Base-by-base conservation (phyloP, 768 basidiomycete species). In the Panaeolus papilionaceus region DNA sequence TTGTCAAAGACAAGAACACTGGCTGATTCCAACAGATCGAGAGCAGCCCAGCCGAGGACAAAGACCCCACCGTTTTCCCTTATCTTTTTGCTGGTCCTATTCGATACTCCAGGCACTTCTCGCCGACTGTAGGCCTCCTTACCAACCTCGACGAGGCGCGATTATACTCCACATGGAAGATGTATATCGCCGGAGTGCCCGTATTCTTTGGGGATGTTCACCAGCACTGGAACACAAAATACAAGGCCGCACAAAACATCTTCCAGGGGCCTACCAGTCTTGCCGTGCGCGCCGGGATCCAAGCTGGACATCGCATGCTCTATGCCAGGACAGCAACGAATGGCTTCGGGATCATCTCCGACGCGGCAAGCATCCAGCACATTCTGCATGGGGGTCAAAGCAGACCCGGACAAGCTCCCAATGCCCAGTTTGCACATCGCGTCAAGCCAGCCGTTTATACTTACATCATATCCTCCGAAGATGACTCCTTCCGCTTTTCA, bases 371-470 rank as follows among this genome's bases (percentile, higher is more conserved):
- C 68, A 75, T 90, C 45, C 73, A 84, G 33, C 68, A 74, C n/a
- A 75, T 92, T 14, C 78, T 93, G 62, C 85, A 82, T 38, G 86
- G 84, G 4, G 84, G 82, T 42, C 67, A 66, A n/a, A 67, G 68
- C 11, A 62, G 66, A 38, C 70, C 73, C 14, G 68, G 65, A 10
- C 62, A 10, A 44, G 64, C 58, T 38, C 63, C 45, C 38, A 68
- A 64, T 18, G 49, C 62, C 12, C 69, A 70, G 20, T 74, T 73
- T 51, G 72, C 73, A 16, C 72, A 80, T 26, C 86, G 90, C 69
- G 84, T 93, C 78, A 93, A 93, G 74, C 92, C 92, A 51, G 90
- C 90, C 0, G 87, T 94, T 26, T 95, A 95, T 79, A 95, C 94
- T 44, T 96, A 95, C 79, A 84, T 95, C 75, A 89, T 96, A 74